Evolutionary conservation across 441 rosid genomes (phyloP).

Genomic region (Populus hybrid): DNA sequence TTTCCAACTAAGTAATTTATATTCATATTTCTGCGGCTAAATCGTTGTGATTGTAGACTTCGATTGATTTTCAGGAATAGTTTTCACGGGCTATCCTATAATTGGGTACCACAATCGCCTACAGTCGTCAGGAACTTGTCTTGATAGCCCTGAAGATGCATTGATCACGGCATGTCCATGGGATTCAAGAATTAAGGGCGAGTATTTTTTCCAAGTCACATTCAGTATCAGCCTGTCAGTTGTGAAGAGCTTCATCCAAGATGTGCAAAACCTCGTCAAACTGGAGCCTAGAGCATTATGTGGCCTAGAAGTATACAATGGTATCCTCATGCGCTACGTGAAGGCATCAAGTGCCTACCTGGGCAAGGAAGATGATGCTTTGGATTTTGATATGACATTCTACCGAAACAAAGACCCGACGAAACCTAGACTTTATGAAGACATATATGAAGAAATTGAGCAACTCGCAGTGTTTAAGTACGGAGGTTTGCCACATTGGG

Average conservation of each 20-base stretch:
- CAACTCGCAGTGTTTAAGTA: conserved; percentile 75
- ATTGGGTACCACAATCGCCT: conserved; percentile 59
- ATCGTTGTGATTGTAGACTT: neutral
- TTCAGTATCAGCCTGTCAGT: conserved; percentile 45
- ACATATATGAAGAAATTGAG: conserved; percentile 67
- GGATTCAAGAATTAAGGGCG: conserved; percentile 67
- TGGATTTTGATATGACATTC: conserved; percentile 61
- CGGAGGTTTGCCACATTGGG: conserved; percentile 72
- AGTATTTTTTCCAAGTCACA: conserved; percentile 57
- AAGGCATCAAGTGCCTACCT: conserved; percentile 63
- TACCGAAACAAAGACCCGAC: conserved; percentile 50
- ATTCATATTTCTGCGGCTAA: neutral
- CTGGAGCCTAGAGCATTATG: conserved; percentile 46
- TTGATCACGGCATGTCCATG: conserved; percentile 60
- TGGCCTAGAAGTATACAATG: conserved; percentile 51
- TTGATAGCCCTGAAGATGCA: conserved; percentile 48
- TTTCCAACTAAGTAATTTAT: neutral
- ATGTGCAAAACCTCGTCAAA: conserved; percentile 51
- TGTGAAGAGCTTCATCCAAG: conserved; percentile 52
- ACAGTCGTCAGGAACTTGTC: conserved; percentile 72
- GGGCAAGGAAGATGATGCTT: conserved; percentile 58
- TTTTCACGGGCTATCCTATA: conserved; percentile 64
- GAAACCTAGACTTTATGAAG: conserved; percentile 50
- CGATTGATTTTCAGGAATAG: conserved; percentile 23
- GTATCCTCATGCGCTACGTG: conserved; percentile 72